These are phyloP conservation scores for Phytophthora citricola DNA, from an alignment of 352 stramenopile genomes.

Conservation along the genomic window DNA sequence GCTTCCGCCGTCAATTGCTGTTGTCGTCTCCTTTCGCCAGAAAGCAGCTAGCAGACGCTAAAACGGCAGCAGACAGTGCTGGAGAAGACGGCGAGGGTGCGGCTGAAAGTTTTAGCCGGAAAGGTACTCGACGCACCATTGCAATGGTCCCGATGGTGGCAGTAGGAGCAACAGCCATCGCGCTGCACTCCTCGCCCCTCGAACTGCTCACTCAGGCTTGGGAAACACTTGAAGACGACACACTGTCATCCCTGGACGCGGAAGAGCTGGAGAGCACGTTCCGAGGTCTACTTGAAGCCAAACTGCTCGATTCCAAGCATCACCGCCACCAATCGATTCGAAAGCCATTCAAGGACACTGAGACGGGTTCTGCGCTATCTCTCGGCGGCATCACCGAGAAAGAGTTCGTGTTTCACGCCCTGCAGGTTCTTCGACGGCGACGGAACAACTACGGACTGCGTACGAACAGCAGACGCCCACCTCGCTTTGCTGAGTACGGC, in stretches of 20 bases:
- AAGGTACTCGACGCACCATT: constrained; percentile 15
- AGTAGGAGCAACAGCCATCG: constrained; percentile 16
- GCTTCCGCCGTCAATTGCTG: constrained; percentile 51
- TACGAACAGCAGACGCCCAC: constrained; percentile 49
- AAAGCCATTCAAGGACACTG: constrained; percentile 2
- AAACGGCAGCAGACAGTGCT: neutral
- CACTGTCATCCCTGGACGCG: constrained; percentile 48
- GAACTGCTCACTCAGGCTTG: constrained; percentile 48
- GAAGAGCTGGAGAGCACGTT: constrained; percentile 53
- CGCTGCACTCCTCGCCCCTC: constrained; percentile 32
- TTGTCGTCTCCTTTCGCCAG: constrained; percentile 37
- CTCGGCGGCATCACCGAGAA: constrained; percentile 62
- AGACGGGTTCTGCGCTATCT: constrained; percentile 24
- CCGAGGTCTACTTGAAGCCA: constrained; percentile 41
- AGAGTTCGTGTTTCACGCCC: constrained; percentile 64
- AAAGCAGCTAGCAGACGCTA: constrained; percentile 18
- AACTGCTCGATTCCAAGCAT: constrained; percentile 32
- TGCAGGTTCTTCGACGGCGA: constrained; percentile 54
- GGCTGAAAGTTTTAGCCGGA: constrained; percentile 3
- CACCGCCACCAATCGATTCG: constrained; percentile 1
- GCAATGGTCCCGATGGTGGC: constrained; percentile 15
- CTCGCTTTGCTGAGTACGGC: constrained; percentile 7
- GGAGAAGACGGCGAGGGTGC: constrained; percentile 1
- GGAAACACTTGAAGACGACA: constrained; percentile 41
- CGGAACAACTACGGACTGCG: constrained; percentile 55